A percentile compares a stretch with the other conserved stretches of the same genome.
phyloP scores from a whole-genome alignment of 2,329 filamentous ascomycete species.

The Exophiala viscosa region DNA sequence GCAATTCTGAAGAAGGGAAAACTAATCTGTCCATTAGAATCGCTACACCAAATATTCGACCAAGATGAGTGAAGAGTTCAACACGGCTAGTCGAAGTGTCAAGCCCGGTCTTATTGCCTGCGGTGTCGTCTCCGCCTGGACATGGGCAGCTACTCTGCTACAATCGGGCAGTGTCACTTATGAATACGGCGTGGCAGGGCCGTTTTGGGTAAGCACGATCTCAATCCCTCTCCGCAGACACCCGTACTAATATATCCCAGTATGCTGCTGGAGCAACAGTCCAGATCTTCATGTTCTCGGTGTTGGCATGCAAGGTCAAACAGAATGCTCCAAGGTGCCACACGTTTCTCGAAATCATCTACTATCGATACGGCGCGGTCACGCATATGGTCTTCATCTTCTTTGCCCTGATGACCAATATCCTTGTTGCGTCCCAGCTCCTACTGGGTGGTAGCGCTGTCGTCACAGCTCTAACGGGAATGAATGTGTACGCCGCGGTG shows the following conservation, averaged over 20 bases:
- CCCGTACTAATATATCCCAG: constrained; percentile 11
- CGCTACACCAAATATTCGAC: constrained; percentile 45
- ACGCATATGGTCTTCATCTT: constrained; percentile 76
- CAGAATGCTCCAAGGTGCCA: constrained; percentile 22
- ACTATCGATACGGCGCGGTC: constrained; percentile 69
- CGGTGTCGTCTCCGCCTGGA: constrained; percentile 86
- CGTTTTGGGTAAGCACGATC: background rate
- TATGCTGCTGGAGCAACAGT: constrained; percentile 70
- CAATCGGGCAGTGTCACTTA: constrained; percentile 77
- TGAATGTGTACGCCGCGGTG: constrained; percentile 73
- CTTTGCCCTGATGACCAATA: constrained; percentile 78
- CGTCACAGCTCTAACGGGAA: constrained; percentile 59
- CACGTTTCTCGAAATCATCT: constrained; percentile 75
- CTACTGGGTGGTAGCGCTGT: constrained; percentile 39
- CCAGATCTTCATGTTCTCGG: constrained; percentile 83
- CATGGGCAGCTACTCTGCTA: constrained; percentile 53
- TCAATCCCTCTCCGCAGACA: too few relatives aligned
- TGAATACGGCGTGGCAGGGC: constrained; percentile 57
- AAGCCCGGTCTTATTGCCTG: constrained; percentile 84
- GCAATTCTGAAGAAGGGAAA: background rate
- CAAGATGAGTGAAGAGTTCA: constrained; percentile 89
- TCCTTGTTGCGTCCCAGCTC: constrained; percentile 63
- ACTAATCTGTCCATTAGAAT: constrained; percentile 1
- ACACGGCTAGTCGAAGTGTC: constrained; percentile 77
- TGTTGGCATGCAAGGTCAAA: constrained; percentile 55